Evolutionary conservation across 768 basidiomycete genomes (phyloP).

Genomic region (Botryobasidium botryosum): DNA sequence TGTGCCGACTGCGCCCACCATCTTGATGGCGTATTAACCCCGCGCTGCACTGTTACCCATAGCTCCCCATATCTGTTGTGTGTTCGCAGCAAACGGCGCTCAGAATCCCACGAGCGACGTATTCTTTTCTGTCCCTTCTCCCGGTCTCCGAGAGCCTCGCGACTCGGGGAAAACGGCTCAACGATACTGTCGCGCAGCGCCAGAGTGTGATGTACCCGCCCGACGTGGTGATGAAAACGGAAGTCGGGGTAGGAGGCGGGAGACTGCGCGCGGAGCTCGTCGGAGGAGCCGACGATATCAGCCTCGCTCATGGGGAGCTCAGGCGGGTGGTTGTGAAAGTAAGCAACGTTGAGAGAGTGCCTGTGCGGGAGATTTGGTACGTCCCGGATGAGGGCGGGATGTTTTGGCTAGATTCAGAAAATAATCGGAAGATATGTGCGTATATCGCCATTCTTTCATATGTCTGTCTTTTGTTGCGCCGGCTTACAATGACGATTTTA

Average conservation of each 20-base stretch:
- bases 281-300: slow-evolving; percentile 28
- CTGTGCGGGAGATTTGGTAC: slow-evolving; percentile 56
- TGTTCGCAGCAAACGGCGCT: slow-evolving; percentile 35
- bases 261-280: slow-evolving; percentile 29
- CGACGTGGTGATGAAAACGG: slow-evolving; percentile 41
- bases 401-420: slow-evolving; percentile 26
- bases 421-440: background rate
- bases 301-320: slow-evolving; percentile 53
- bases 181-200: slow-evolving; percentile 55
- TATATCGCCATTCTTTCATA: slow-evolving; percentile 6
- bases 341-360: slow-evolving; percentile 43
- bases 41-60: slow-evolving; percentile 18
- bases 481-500: background rate
- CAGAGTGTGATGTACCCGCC: slow-evolving; percentile 53
- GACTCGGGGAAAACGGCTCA: slow-evolving; percentile 55
- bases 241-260: slow-evolving; percentile 48
- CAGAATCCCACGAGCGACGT: slow-evolving; percentile 38
- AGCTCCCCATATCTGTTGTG: slow-evolving; percentile 43
- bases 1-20: slow-evolving; percentile 14
- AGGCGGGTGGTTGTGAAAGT: slow-evolving; percentile 38
- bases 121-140: slow-evolving; percentile 58
- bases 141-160: slow-evolving; percentile 48
- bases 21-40: slow-evolving; percentile 1
- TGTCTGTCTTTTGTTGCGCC: slow-evolving; percentile 1
- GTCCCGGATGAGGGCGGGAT: slow-evolving; percentile 43